Percentiles rank a stretch among this genome's conserved stretches.
phyloP scores from a whole-genome alignment of 208 protist species.

The Leishmania braziliensis region DNA sequence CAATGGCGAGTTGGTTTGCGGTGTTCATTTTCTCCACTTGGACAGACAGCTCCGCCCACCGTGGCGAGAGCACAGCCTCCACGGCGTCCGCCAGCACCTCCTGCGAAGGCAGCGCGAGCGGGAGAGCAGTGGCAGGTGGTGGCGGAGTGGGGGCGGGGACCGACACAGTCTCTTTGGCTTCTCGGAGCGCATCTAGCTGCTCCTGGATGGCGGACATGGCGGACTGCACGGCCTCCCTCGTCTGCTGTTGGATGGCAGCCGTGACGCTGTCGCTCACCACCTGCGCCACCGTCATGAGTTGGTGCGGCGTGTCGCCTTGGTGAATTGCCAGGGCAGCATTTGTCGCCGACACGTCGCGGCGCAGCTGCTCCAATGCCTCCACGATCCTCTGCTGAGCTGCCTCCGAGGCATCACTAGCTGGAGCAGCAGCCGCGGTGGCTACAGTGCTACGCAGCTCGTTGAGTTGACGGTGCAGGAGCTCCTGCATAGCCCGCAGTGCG shows the following conservation, averaged over 20 bases:
- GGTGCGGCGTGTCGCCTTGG: slow-evolving; percentile 42
- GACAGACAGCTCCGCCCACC: slow-evolving; percentile 35
- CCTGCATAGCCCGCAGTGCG: slow-evolving; percentile 36
- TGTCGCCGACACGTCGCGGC: slow-evolving; percentile 21
- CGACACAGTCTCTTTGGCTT: slow-evolving; percentile 2
- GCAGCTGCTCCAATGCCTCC: slow-evolving; percentile 41
- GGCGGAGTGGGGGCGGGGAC: neutral
- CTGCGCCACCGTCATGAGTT: slow-evolving; percentile 57
- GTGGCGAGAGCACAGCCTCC: slow-evolving; percentile 50
- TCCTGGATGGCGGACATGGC: slow-evolving; percentile 32
- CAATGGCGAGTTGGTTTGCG: slow-evolving; percentile 28
- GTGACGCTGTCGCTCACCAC: slow-evolving; percentile 73
- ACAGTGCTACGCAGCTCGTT: slow-evolving; percentile 9
- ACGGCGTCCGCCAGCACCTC: slow-evolving; percentile 46
- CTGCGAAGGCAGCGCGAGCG: slow-evolving; percentile 20
- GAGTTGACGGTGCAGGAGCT: slow-evolving; percentile 27
- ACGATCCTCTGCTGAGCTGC: slow-evolving; percentile 8
- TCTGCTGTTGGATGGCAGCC: slow-evolving; percentile 40
- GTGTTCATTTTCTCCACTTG: slow-evolving; percentile 34
- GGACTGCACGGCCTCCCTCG: slow-evolving; percentile 23
- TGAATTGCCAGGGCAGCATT: slow-evolving; percentile 24
- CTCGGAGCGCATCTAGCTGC: slow-evolving; percentile 22
- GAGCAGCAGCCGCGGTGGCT: neutral
- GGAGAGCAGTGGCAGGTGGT: neutral
- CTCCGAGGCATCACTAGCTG: neutral